Conservation (phyloP, 345 rosid genomes). For the Ceriops decandra region DNA sequence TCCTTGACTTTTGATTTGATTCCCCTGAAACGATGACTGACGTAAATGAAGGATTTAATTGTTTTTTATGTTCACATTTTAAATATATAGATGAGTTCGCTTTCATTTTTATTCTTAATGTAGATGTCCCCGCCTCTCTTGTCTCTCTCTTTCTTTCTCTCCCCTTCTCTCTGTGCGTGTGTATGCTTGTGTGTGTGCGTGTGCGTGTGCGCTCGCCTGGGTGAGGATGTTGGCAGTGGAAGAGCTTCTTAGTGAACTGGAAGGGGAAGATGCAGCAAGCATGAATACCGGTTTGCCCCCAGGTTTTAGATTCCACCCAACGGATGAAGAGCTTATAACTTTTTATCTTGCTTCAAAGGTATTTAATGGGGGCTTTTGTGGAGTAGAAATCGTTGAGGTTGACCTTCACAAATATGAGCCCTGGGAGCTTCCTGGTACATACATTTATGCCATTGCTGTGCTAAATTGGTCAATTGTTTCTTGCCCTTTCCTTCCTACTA, state of each 20-base stretch:
- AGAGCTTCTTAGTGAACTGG: slow-evolving; percentile 60
- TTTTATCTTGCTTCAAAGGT: slow-evolving; percentile 90
- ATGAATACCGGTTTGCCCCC: slow-evolving; percentile 81
- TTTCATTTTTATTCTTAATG: too few relatives aligned
- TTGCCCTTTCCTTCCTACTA: not conserved
- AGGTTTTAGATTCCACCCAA: slow-evolving; percentile 93
- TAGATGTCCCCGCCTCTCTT: too few relatives aligned
- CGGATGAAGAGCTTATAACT: slow-evolving; percentile 90
- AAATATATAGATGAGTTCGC: too few relatives aligned
- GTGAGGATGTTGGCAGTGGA: slow-evolving; percentile 46
- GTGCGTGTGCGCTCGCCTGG: not conserved
- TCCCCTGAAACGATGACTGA: too few relatives aligned
- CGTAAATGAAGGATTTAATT: too few relatives aligned
- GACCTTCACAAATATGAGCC: slow-evolving; percentile 95
- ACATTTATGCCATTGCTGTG: too few relatives aligned
- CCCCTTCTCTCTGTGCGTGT: slow-evolving; percentile 1
- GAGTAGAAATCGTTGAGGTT: slow-evolving; percentile 73
- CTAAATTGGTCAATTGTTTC: not conserved
- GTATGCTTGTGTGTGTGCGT: slow-evolving; percentile 13
- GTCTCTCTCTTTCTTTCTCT: too few relatives aligned
- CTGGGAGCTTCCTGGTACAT: slow-evolving; percentile 96
- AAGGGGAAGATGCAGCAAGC: slow-evolving; percentile 44
- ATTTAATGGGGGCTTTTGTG: slow-evolving; percentile 64
- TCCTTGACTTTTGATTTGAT: too few relatives aligned
- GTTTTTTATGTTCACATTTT: too few relatives aligned